A percentile compares a stretch with the other conserved stretches of the same genome.
phyloP scores from a whole-genome alignment of 208 protist species.

The Trypanosoma conorhini region DNA sequence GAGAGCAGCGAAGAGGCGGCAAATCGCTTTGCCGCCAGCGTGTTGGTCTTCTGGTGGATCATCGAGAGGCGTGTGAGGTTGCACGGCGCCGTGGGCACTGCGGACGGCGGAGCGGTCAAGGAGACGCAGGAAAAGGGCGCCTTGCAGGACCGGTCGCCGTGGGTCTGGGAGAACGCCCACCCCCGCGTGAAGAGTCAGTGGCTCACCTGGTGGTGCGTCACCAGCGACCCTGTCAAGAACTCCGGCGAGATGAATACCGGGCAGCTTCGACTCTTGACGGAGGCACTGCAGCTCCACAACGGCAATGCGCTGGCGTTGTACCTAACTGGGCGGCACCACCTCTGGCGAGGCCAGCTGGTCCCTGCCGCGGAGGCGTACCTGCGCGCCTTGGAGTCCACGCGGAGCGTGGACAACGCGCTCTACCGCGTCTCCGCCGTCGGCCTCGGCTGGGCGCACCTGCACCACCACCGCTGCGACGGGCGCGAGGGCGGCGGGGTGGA shows the following conservation, averaged over 20 bases:
- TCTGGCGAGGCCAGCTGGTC: slow-evolving; percentile 22
- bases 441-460: slow-evolving; percentile 42
- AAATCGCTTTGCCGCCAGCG: slow-evolving; percentile 41
- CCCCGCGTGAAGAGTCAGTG: slow-evolving; percentile 29
- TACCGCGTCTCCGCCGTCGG: slow-evolving; percentile 32
- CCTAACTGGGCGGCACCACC: slow-evolving; percentile 41
- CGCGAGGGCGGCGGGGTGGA: not conserved
- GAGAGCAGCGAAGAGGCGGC: slow-evolving; percentile 34
- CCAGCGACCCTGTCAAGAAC: not conserved
- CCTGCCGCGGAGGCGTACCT: slow-evolving; percentile 46
- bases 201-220: slow-evolving; percentile 19
- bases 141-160: slow-evolving; percentile 1
- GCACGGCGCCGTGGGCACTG: not conserved
- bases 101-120: not conserved
- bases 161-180: slow-evolving; percentile 25
- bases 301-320: slow-evolving; percentile 36
- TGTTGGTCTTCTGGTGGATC: slow-evolving; percentile 54
- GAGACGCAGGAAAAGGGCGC: not conserved
- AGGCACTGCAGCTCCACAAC: slow-evolving; percentile 31
- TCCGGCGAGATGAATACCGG: not conserved
- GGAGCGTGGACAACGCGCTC: slow-evolving; percentile 15
- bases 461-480: slow-evolving; percentile 12
- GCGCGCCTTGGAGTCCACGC: slow-evolving; percentile 25
- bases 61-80: slow-evolving; percentile 35
- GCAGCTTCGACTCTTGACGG: not conserved